A percentile compares a stretch with the other conserved stretches of the same genome.
phyloP scores from a whole-genome alignment of 768 basidiomycete species.

The Scleroderma citrinum region DNA sequence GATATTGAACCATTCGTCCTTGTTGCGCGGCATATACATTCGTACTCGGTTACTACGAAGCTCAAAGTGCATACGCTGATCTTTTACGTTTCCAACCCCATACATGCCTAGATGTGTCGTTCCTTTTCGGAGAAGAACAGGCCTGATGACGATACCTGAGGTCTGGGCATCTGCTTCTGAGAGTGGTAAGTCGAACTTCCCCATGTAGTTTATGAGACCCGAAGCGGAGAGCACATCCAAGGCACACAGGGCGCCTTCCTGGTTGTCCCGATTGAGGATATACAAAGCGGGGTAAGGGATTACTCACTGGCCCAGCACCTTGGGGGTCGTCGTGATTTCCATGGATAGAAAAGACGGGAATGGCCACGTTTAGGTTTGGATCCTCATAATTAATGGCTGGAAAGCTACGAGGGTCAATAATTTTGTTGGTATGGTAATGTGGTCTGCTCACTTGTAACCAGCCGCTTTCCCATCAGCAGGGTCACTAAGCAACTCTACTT shows the following conservation, averaged over 20 bases:
- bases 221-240: constrained; percentile 92
- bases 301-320: constrained; percentile 80
- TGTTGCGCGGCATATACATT: constrained; percentile 94
- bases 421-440: not conserved
- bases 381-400: constrained; percentile 98
- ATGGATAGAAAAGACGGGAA: constrained; percentile 99
- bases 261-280: not conserved
- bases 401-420: constrained; percentile 48
- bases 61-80: constrained; percentile 95
- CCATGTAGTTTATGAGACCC: constrained; percentile 96
- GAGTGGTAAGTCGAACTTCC: constrained; percentile 84
- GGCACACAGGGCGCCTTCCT: constrained; percentile 95
- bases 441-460: constrained; percentile 66
- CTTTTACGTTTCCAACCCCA: constrained; percentile 95
- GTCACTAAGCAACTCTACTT: constrained; percentile 87
- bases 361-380: constrained; percentile 86
- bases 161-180: constrained; percentile 58
- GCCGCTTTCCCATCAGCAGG: constrained; percentile 84
- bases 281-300: not conserved
- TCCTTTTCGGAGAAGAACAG: constrained; percentile 89
- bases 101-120: constrained; percentile 85
- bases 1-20: constrained; percentile 93
- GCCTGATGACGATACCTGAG: constrained; percentile 79
- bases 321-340: constrained; percentile 99
- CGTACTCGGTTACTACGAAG: constrained; percentile 87